phyloP scores from a whole-genome alignment of 2,329 filamentous ascomycete genomes.

The Torrubiella hemipterigena region DNA sequence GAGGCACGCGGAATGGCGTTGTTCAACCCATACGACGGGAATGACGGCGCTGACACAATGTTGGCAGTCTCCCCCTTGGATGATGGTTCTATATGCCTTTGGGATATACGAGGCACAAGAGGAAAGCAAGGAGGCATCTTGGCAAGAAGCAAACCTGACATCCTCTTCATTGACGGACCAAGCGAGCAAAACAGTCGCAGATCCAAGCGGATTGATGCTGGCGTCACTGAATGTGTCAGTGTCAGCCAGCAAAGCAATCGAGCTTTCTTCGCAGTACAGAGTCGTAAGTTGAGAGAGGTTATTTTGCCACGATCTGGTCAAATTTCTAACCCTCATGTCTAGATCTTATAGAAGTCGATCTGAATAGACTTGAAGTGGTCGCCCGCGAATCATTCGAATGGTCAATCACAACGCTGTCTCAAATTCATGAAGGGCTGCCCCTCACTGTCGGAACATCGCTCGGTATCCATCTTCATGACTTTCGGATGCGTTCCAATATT shows the following conservation, averaged over 20 bases:
- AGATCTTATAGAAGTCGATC: conserved; percentile 69
- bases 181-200: conserved; percentile 30
- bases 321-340: conserved; percentile 1
- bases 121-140: conserved; percentile 49
- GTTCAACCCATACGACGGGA: conserved; percentile 40
- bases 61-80: conserved; percentile 68
- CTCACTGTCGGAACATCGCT: conserved; percentile 75
- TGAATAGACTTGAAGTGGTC: conserved; percentile 58
- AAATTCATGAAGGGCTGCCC: conserved; percentile 52
- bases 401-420: conserved; percentile 73
- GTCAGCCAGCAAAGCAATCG: conserved; percentile 55
- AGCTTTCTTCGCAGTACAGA: conserved; percentile 72
- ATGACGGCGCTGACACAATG: conserved; percentile 28
- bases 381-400: conserved; percentile 64
- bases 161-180: conserved; percentile 48
- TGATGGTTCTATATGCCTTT: conserved; percentile 78
- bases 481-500: conserved; percentile 33
- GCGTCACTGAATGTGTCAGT: conserved; percentile 71
- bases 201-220: conserved; percentile 57
- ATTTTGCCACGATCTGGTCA: neutral
- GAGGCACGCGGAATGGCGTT: conserved; percentile 67
- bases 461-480: conserved; percentile 74
- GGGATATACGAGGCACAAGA: conserved; percentile 56
- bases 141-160: conserved; percentile 51
- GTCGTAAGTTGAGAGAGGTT: conserved; percentile 46